Conservation (phyloP, 179 eudicot genomes). For the Silene noctiflora region DNA sequence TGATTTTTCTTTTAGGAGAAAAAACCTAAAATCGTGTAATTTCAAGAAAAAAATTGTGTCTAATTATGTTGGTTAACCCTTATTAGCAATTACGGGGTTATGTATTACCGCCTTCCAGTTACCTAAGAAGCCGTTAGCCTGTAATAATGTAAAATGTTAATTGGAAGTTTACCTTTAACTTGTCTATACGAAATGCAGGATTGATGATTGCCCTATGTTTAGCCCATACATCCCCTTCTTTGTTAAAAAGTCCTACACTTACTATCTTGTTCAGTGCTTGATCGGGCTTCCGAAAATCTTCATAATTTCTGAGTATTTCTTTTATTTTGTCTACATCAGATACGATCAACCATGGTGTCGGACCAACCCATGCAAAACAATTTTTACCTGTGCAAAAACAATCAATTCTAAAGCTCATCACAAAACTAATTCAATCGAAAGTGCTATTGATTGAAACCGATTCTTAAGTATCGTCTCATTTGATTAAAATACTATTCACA, state of each 20-base stretch:
- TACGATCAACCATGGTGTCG: constrained; percentile 23
- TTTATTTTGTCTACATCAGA: constrained; percentile 19
- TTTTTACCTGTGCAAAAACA: constrained; percentile 24
- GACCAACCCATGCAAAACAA: constrained; percentile 27
- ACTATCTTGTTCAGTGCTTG: constrained; percentile 23
- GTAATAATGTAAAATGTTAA: no score
- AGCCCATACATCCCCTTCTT: constrained; percentile 38
- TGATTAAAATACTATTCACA: no score
- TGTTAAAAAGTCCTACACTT: constrained; percentile 19
- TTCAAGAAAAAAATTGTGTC: no score
- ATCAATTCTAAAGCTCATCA: background rate
- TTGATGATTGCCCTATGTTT: constrained; percentile 35
- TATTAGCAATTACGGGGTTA: no score
- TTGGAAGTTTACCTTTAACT: constrained; percentile 30
- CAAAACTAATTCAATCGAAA: background rate
- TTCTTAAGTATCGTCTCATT: no score
- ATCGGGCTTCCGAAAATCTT: constrained; percentile 28
- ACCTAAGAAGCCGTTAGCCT: no score
- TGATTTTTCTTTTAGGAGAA: no score
- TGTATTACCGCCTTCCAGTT: no score
- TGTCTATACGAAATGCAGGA: constrained; percentile 43
- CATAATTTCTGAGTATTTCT: constrained; percentile 19
- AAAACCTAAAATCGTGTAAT: no score
- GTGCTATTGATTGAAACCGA: no score
- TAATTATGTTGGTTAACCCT: no score